Conservation (phyloP, 257 asterid genomes). For the Anisodus acutangulus region DNA sequence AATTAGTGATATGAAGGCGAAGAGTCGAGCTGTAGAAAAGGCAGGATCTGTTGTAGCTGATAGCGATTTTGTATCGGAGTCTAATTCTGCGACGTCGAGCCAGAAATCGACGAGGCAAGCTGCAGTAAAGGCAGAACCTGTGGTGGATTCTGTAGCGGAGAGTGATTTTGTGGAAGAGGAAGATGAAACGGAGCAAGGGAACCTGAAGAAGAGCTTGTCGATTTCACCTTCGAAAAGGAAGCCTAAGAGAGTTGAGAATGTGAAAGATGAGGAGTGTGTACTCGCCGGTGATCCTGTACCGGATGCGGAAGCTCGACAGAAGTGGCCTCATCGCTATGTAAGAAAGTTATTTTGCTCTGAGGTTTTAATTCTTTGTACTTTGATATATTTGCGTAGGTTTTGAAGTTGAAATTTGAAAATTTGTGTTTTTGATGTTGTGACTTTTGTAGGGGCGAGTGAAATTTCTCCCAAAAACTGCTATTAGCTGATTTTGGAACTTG, state of each 20-base stretch:
- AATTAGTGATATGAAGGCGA: neutral
- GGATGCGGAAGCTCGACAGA: constrained; percentile 48
- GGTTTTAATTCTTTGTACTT: too few species aligned
- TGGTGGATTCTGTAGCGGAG: constrained; percentile 9
- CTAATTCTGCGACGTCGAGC: neutral
- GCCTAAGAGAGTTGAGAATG: constrained; percentile 1
- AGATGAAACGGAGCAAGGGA: neutral
- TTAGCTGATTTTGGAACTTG: too few species aligned
- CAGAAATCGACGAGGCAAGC: neutral
- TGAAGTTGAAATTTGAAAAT: too few species aligned
- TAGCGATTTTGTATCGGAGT: constrained; percentile 1
- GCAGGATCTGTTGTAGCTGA: neutral
- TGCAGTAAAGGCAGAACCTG: neutral
- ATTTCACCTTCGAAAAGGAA: constrained; percentile 16
- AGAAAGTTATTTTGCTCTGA: constrained; percentile 8
- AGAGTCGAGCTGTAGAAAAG: neutral
- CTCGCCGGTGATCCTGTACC: constrained; percentile 52
- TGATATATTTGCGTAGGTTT: too few species aligned
- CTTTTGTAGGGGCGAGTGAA: too few species aligned
- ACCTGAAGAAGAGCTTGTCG: neutral
- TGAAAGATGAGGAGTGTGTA: constrained; percentile 27
- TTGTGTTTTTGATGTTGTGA: too few species aligned
- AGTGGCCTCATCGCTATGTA: constrained; percentile 70
- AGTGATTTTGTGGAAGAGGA: constrained; percentile 33
- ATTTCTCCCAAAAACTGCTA: too few species aligned